Evolutionary conservation across 2,329 filamentous ascomycete species (phyloP), one percentile per base, ranked within the genome.

Genomic region (Aspergillus uvarum): DNA sequence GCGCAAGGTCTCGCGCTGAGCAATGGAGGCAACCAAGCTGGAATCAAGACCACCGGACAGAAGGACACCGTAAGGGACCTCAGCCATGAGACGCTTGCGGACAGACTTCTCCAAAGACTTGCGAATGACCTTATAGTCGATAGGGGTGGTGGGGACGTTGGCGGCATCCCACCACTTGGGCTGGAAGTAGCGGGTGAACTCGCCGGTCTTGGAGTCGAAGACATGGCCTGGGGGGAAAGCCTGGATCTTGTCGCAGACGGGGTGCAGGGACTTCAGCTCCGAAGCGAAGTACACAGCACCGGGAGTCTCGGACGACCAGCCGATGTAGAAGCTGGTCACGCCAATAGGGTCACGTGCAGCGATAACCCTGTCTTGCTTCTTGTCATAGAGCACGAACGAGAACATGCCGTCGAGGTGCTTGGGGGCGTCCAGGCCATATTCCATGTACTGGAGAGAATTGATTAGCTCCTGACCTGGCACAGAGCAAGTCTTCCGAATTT

Each of bases 391-490:
- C 59, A 99, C 93, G 81, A 96, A 99, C 16, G 94, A 97, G 85
- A 99, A 99, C 95, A 99, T 99, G 82, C 95, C 95, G 77, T 99
- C 95, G 68, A 99, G 87, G 79, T 92, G 84, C 79, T 94, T 95
- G 63, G 95, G 93, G 60, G 94, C 92, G 73, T 98, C 92, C 68
- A 96, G 84, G 72, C 88, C 95, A 85, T 96, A 86, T 79, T 98
- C 88, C 81, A 92, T 85, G 77, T 99, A 99, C 91, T 96, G 63
- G 48, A 62, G 29, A 26, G 32, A 26, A 29, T 24, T 32, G 24
- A 60, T 72, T 56, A 74, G 65, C 60, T 29, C 60, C 53, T 54
- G 26, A 12, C 21, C 44, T 54, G 22, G 42, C 56, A 50, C 22
- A 2, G 11, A 22, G 5, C n/a, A n/a, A 8, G 51, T 26, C 47